These are phyloP conservation scores for Backusella mclennaniae DNA, from an alignment of 192 early-diverging fungal species.

Conservation along the genomic window DNA sequence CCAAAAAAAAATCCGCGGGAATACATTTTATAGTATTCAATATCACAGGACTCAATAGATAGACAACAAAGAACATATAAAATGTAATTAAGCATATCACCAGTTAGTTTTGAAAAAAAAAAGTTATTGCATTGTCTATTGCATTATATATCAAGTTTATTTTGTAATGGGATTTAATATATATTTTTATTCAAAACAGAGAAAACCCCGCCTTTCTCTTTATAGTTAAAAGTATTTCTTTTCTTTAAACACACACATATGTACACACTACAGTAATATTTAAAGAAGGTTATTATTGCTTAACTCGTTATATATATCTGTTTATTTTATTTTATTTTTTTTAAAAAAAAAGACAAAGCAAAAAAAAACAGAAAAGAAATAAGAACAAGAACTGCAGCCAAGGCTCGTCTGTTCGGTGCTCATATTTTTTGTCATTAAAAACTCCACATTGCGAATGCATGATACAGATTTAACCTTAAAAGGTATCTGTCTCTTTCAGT, in stretches of 20 bases:
- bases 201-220: background rate
- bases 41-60: background rate
- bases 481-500: too few species aligned
- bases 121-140: background rate
- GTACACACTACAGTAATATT: background rate
- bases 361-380: too few species aligned
- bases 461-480: too few species aligned
- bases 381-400: too few species aligned
- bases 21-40: background rate
- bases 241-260: background rate
- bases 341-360: too few species aligned
- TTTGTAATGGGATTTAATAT: background rate
- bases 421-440: too few species aligned
- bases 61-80: background rate
- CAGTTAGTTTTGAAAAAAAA: background rate
- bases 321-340: too few species aligned
- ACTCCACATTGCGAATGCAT: too few species aligned
- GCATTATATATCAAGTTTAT: background rate
- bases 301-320: too few species aligned
- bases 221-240: background rate
- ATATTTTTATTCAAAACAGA: background rate
- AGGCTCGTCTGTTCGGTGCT: too few species aligned
- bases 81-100: background rate
- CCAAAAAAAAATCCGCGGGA: slow-evolving; percentile 2
- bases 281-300: background rate